These are phyloP conservation scores for Aureobasidium lini DNA, from an alignment of 2,329 filamentous ascomycete genomes.

Conservation along the genomic window DNA sequence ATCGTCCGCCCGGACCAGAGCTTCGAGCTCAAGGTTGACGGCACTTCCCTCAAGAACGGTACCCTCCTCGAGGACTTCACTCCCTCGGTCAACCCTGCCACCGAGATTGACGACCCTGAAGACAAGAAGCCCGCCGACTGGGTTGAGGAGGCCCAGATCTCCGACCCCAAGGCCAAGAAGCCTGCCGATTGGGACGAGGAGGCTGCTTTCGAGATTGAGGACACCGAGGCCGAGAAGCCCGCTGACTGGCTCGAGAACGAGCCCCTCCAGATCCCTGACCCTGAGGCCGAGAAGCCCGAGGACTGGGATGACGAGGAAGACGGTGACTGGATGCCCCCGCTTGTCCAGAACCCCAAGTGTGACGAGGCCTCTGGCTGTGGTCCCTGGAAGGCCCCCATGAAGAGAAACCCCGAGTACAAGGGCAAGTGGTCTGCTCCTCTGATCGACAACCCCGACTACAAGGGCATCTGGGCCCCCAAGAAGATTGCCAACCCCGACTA, in stretches of 20 bases:
- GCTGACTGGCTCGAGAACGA: slow-evolving; percentile 96
- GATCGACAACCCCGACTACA: slow-evolving; percentile 97
- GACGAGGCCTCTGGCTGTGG: slow-evolving; percentile 88
- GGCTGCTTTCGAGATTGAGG: slow-evolving; percentile 89
- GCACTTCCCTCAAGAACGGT: slow-evolving; percentile 78
- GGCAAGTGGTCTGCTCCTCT: slow-evolving; percentile 92
- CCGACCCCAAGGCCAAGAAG: slow-evolving; percentile 90
- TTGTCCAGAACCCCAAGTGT: slow-evolving; percentile 92
- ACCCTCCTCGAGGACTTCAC: slow-evolving; percentile 89
- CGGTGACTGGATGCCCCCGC: slow-evolving; percentile 90
- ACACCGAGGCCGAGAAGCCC: slow-evolving; percentile 83
- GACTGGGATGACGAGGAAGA: slow-evolving; percentile 99
- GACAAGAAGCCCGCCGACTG: slow-evolving; percentile 92
- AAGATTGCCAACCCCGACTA: slow-evolving; percentile 96
- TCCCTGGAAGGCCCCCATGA: slow-evolving; percentile 84
- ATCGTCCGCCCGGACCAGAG: slow-evolving; percentile 96
- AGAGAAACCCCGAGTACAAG: slow-evolving; percentile 95
- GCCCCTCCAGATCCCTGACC: slow-evolving; percentile 74
- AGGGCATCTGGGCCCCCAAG: slow-evolving; percentile 86
- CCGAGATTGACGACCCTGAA: slow-evolving; percentile 91
- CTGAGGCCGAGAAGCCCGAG: slow-evolving; percentile 93
- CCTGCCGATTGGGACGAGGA: slow-evolving; percentile 99
- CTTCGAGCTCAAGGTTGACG: slow-evolving; percentile 86
- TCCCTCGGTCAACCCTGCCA: slow-evolving; percentile 84
- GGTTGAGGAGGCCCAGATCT: slow-evolving; percentile 87